phyloP scores from a whole-genome alignment of 2,329 filamentous ascomycete genomes.

The Fusarium brevicatenulatum region DNA sequence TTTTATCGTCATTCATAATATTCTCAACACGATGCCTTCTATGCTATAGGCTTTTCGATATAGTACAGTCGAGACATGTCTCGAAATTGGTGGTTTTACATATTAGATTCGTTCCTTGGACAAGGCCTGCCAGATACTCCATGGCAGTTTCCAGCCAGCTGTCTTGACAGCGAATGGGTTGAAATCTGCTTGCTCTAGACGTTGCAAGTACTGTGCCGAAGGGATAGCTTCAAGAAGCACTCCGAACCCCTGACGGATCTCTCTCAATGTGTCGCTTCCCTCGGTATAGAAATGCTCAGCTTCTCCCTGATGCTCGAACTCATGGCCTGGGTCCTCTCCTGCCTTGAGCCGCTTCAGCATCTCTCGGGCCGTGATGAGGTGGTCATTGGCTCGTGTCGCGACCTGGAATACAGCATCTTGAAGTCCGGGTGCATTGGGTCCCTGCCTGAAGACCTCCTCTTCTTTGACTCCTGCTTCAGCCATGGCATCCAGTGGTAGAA shows the following conservation, averaged over 20 bases:
- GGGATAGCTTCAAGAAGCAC: slow-evolving; percentile 84
- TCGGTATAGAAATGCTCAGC: slow-evolving; percentile 68
- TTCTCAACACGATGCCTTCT: slow-evolving; percentile 16
- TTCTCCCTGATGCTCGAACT: slow-evolving; percentile 87
- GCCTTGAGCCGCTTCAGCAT: slow-evolving; percentile 85
- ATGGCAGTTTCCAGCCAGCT: slow-evolving; percentile 83
- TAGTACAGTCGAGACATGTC: slow-evolving; percentile 3
- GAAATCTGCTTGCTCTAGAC: slow-evolving; percentile 83
- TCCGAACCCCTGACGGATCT: slow-evolving; percentile 74
- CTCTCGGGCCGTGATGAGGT: slow-evolving; percentile 91
- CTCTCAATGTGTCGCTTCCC: slow-evolving; percentile 51
- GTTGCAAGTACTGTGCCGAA: slow-evolving; percentile 80
- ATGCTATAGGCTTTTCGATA: slow-evolving; percentile 19
- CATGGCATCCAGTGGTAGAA: slow-evolving; percentile 91
- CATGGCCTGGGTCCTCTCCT: slow-evolving; percentile 81
- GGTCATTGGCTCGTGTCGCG: slow-evolving; percentile 93
- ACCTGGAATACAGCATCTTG: slow-evolving; percentile 92
- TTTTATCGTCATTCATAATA: slow-evolving; percentile 10
- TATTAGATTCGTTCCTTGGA: slow-evolving; percentile 59
- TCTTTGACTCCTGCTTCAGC: slow-evolving; percentile 82
- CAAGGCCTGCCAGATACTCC: slow-evolving; percentile 70
- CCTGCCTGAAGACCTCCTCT: slow-evolving; percentile 87
- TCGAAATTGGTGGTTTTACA: slow-evolving; percentile 2
- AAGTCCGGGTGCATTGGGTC: slow-evolving; percentile 80
- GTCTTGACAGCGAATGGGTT: slow-evolving; percentile 76